These are phyloP conservation scores for Penicillium mononematosum DNA, from an alignment of 495 filamentous ascomycete genomes.

Conservation along the genomic window DNA sequence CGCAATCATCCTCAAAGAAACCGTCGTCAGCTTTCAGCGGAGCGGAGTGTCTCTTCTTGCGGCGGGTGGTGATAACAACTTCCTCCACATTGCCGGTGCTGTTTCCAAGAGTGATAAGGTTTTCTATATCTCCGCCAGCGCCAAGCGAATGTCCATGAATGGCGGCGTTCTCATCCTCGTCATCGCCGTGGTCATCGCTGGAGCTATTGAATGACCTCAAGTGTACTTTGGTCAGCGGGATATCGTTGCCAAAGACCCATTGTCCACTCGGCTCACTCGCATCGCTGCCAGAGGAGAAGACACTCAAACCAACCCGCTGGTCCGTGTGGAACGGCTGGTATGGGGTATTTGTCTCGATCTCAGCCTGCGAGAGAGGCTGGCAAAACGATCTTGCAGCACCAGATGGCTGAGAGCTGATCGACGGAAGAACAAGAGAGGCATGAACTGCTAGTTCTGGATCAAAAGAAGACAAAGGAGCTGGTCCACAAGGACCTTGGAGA, in stretches of 20 bases:
- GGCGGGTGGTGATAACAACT: slow-evolving; percentile 75
- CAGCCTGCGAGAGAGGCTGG: slow-evolving; percentile 71
- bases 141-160: slow-evolving; percentile 40
- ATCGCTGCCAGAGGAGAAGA: slow-evolving; percentile 45
- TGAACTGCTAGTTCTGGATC: slow-evolving; percentile 30
- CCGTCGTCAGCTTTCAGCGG: slow-evolving; percentile 64
- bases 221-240: slow-evolving; percentile 61
- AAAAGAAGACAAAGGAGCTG: slow-evolving; percentile 33
- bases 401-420: slow-evolving; percentile 32
- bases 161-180: slow-evolving; percentile 42
- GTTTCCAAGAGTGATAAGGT: slow-evolving; percentile 51
- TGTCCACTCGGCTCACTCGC: slow-evolving; percentile 31
- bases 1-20: slow-evolving; percentile 93
- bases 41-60: slow-evolving; percentile 53
- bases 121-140: slow-evolving; percentile 49
- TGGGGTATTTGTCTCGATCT: slow-evolving; percentile 88
- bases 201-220: slow-evolving; percentile 47
- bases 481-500: slow-evolving; percentile 37
- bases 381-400: slow-evolving; percentile 33
- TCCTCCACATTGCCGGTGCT: slow-evolving; percentile 70
- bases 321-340: slow-evolving; percentile 93
- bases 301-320: slow-evolving; percentile 67
- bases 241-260: slow-evolving; percentile 72
- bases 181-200: slow-evolving; percentile 52
- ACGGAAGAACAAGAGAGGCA: slow-evolving; percentile 39